A percentile compares a stretch with the other conserved stretches of the same genome.
phyloP scores from a whole-genome alignment of 495 filamentous ascomycete genomes.

The Chaetomium cochliodes region DNA sequence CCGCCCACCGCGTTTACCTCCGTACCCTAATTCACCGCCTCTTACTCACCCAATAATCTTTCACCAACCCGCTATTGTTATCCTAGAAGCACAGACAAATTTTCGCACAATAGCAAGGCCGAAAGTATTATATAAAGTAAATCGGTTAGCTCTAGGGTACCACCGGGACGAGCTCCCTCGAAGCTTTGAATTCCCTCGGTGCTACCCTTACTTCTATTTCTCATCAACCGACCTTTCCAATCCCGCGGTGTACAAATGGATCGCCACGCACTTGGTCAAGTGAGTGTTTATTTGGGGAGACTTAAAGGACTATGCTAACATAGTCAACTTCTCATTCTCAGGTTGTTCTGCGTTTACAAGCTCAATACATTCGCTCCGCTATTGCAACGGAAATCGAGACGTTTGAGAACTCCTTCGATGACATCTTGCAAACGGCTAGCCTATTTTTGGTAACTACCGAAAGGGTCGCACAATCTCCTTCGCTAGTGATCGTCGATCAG shows the following conservation, averaged over 20 bases:
- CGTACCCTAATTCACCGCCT: conserved; percentile 62
- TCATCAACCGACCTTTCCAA: too few relatives aligned
- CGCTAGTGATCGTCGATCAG: conserved; percentile 16
- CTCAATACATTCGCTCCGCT: conserved; percentile 14
- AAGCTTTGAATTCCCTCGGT: too few relatives aligned
- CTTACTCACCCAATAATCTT: conserved; percentile 61
- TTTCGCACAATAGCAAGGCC: too few relatives aligned
- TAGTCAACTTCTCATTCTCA: neutral
- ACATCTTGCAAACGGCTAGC: conserved; percentile 15
- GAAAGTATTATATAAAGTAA: neutral
- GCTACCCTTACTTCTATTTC: too few relatives aligned
- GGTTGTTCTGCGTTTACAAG: conserved; percentile 11
- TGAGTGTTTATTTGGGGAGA: neutral
- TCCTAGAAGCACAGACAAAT: too few relatives aligned
- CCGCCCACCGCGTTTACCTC: conserved; percentile 75
- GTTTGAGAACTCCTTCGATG: conserved; percentile 19
- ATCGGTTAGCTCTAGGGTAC: too few relatives aligned
- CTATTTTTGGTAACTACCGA: conserved; percentile 18
- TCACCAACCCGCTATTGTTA: too few relatives aligned
- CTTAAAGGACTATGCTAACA: neutral
- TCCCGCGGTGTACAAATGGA: neutral
- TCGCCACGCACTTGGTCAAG: neutral
- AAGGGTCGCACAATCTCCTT: conserved; percentile 5
- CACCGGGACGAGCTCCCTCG: too few relatives aligned
- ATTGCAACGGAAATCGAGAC: conserved; percentile 18